Evolutionary conservation across 805 yeast genomes (phyloP).

Genomic region (Suhomyces sp.): DNA sequence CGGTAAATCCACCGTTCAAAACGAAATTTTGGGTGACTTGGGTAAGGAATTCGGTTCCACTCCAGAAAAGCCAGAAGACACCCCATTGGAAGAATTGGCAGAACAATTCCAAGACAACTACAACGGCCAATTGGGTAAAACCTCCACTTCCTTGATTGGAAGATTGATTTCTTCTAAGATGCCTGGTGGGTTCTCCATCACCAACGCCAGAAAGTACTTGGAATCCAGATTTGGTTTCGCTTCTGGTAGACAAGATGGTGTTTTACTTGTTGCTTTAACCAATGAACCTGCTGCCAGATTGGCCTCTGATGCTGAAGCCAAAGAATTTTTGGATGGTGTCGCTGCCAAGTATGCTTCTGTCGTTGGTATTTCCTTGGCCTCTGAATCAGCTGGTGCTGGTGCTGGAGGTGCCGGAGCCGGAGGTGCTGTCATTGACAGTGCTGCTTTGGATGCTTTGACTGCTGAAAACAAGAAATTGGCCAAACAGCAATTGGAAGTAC

Average conservation of each 20-base stretch:
- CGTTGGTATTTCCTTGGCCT: constrained; percentile 73
- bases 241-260: constrained; percentile 91
- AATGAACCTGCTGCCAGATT: constrained; percentile 90
- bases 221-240: constrained; percentile 92
- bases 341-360: constrained; percentile 83
- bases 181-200: constrained; percentile 99
- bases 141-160: constrained; percentile 82
- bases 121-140: constrained; percentile 88
- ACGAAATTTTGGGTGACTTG: constrained; percentile 96
- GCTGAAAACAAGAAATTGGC: constrained; percentile 71
- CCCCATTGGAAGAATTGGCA: constrained; percentile 93
- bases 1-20: constrained; percentile 98
- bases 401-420: constrained; percentile 62
- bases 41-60: constrained; percentile 98
- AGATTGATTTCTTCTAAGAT: constrained; percentile 93
- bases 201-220: constrained; percentile 88
- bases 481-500: constrained; percentile 79
- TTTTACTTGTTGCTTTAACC: constrained; percentile 76
- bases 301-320: constrained; percentile 84
- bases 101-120: constrained; percentile 92
- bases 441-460: constrained; percentile 83
- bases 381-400: constrained; percentile 60
- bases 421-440: constrained; percentile 89
- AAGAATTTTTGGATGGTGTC: constrained; percentile 76
- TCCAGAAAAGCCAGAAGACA: constrained; percentile 99